phyloP scores from a whole-genome alignment of 805 yeast genomes.

The Kuraishia borneana region DNA sequence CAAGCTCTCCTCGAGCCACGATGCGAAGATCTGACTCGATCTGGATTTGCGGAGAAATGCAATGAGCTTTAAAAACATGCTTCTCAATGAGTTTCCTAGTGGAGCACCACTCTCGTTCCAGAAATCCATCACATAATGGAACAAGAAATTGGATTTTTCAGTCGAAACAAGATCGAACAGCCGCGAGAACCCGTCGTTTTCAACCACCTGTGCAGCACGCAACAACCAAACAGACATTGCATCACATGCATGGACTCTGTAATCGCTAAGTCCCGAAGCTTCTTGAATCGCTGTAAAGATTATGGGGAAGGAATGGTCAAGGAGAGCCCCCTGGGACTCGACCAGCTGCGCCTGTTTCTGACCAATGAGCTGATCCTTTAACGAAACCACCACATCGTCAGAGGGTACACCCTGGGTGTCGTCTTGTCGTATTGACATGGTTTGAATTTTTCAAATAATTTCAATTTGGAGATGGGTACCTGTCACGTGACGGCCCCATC shows the following conservation, averaged over 20 bases:
- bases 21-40: constrained; percentile 14
- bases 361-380: constrained; percentile 1
- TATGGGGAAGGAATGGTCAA: constrained; percentile 11
- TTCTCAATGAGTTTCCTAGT: constrained; percentile 55
- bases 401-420: too few species aligned
- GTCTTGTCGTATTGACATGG: too few species aligned
- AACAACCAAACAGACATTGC: constrained; percentile 54
- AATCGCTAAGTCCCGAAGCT: constrained; percentile 22
- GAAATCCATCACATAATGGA: constrained; percentile 49
- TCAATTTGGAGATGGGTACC: too few species aligned
- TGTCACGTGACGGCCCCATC: too few species aligned
- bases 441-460: too few species aligned
- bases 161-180: constrained; percentile 5
- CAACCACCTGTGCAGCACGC: constrained; percentile 33
- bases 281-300: constrained; percentile 20
- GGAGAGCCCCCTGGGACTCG: background rate
- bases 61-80: constrained; percentile 44
- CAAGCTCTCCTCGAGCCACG: constrained; percentile 38
- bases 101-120: constrained; percentile 68
- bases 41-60: constrained; percentile 21
- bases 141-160: constrained; percentile 21
- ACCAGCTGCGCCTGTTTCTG: constrained; percentile 1
- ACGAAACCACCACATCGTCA: too few species aligned
- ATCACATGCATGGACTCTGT: constrained; percentile 40
- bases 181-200: background rate